Percentiles rank a stretch among this genome's conserved stretches.
These are phyloP conservation scores for Solioccasus polychromus DNA, from an alignment of 768 basidiomycete genomes.

Conservation along the genomic window DNA sequence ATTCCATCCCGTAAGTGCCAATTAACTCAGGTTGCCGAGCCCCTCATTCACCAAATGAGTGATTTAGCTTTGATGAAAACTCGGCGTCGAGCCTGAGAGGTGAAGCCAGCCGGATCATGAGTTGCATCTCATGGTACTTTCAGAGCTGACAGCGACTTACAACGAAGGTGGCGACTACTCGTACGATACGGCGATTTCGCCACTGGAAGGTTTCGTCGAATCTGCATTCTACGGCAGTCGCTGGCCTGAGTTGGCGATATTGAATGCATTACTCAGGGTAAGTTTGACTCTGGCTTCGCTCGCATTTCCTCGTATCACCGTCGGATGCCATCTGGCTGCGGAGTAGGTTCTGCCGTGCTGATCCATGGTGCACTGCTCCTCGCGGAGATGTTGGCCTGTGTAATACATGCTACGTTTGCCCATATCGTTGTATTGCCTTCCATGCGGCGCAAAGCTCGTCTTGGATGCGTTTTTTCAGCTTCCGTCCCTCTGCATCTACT, in stretches of 20 bases:
- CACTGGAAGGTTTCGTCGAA: conserved; percentile 7
- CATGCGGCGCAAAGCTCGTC: conserved; percentile 5
- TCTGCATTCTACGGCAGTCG: conserved; percentile 10
- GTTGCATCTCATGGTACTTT: too few species aligned
- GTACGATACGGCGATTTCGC: background rate
- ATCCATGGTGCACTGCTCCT: conserved; percentile 6
- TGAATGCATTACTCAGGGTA: background rate
- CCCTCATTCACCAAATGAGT: background rate
- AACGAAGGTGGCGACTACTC: background rate
- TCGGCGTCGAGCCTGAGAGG: background rate
- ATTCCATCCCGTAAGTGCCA: conserved; percentile 14
- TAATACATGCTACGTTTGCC: conserved; percentile 10
- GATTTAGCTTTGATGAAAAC: background rate
- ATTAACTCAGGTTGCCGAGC: background rate
- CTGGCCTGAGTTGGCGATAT: background rate
- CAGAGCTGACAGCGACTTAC: too few species aligned
- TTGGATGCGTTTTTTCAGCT: background rate
- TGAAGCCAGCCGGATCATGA: conserved; percentile 23
- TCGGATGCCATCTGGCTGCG: too few species aligned
- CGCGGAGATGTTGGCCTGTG: conserved; percentile 7
- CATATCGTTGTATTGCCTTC: conserved; percentile 10
- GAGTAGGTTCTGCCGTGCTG: conserved; percentile 6
- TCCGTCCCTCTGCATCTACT: conserved; percentile 14
- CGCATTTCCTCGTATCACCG: too few species aligned
- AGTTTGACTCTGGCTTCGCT: background rate